Base-by-base conservation (phyloP, 2,329 filamentous ascomycete genomes). In the Tolypocladium guangdongense region DNA sequence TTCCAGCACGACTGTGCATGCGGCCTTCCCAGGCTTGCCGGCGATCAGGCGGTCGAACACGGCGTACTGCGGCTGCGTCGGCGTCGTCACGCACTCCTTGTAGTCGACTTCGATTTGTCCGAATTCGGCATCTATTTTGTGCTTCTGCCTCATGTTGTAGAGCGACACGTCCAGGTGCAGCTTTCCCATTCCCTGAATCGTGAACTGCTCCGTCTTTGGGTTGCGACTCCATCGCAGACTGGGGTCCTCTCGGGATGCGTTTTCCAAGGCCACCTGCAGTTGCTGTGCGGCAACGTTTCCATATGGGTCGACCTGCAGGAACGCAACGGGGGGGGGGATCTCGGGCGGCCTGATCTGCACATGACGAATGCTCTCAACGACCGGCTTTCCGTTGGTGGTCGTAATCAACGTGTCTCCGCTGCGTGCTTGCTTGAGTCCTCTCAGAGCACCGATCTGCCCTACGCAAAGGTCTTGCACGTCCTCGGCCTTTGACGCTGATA, bases 101-200 rank as follows among this genome's bases (percentile, higher is more conserved):
- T 97, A 99, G 60, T 95, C 90, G 56, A 99, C 96, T 62, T 96
- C 88, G 57, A 99, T 95, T 52, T 84, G 85, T 14, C 92, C 91
- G 75, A 96, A 96, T 73, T 84, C 57, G 77, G 90, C 78, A 82
- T 96, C 68, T 76, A 78, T 90, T 67, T 93, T 95, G 71, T 96
- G 86, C 64, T 95, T 90, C 51, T 89, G 88, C 59, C 93, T 83
- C 11, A 99, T 81, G 45, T 91, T 82, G 68, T 97, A 89, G 50
- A 90, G 77, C 0, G 92, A 91, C 49, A 99, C 93, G 62, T 99
- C 93, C 1, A 99, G 78, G 68, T 99, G 93, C 32, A 99, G 79
- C 63, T 95, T 90, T 8, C 93, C 93, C 93, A 99, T 97, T 4
- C 93, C 93, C 52, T 91, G 91, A 0, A 99, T 78, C 35, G 95